Evolutionary conservation across 2,329 filamentous ascomycete genomes (phyloP), one percentile per base, ranked within the genome.

Genomic region (Monilinia fructigena): DNA sequence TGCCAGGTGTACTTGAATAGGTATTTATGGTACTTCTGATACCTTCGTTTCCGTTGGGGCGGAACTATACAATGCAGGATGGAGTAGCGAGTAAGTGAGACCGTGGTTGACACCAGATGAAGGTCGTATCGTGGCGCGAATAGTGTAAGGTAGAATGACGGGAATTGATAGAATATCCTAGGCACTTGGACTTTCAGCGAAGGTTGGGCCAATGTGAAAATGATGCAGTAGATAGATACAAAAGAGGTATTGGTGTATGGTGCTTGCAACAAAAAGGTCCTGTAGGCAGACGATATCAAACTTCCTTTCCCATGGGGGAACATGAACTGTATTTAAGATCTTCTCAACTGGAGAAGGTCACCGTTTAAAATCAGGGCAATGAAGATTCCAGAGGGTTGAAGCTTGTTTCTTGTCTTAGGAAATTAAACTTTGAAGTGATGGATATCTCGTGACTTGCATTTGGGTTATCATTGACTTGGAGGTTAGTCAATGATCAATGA

Each of bases 341-440:
- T 50, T 38, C 16, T 60, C 28, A 23, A 38, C 58, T 20, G 14
- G 45, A 38, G 56, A 11, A 23, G 28, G 28, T 38, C 14, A 38
- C 20, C 58, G 20, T 50, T 28, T 50, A 20, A 50, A 50, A 60
- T 38, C 14, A 38, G 8, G 45, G 20, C 6, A 60, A 26, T 8
- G 45, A 35, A 23, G 12, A 18, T 26, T 40, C 12, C n/a, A 50
- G 26, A 52, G 55, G 52, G 61, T 55, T 55, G 28, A 64, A 55
- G 52, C 62, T 58, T 56, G 62, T 58, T 58, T 40, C 28, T 58
- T 28, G 31, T 53, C 40, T 64, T 58, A 26, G 42, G 53, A 47
- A 64, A 58, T 56, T 11, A 47, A 47, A 45, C 28, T 56, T 63
- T 47, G 62, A 52, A 56, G 54, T 58, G 53, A 65, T 56, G 28